A percentile compares a stretch with the other conserved stretches of the same genome.
Conservation (phyloP, 306 rosid genomes). For the Fragaria iinumae region DNA sequence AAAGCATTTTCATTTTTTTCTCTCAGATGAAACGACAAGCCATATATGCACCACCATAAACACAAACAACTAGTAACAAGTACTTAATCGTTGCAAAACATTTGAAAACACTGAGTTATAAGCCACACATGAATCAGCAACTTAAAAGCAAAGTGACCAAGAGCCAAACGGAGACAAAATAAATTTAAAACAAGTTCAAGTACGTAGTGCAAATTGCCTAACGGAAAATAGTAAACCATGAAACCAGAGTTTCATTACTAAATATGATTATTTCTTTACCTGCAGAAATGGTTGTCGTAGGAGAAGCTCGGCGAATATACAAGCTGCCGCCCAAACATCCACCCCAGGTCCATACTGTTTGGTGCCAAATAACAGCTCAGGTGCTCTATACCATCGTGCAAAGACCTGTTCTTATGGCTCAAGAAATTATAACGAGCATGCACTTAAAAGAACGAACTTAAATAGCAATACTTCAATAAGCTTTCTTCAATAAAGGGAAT, state of each 20-base stretch:
- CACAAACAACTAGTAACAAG: not conserved
- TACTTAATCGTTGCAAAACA: not conserved
- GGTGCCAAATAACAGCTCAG: constrained; percentile 89
- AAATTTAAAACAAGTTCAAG: not conserved
- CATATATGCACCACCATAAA: not conserved
- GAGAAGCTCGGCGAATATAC: constrained; percentile 90
- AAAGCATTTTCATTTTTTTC: not conserved
- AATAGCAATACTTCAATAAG: not conserved
- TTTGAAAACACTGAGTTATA: not conserved
- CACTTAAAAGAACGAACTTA: not conserved
- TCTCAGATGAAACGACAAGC: not conserved
- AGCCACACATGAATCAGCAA: not conserved
- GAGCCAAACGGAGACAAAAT: not conserved
- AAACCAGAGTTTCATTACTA: not conserved
- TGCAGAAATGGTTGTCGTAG: constrained; percentile 92
- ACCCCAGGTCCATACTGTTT: constrained; percentile 94
- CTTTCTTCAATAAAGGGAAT: not conserved
- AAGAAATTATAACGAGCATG: constrained; percentile 16
- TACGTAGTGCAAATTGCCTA: not conserved
- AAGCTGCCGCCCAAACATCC: constrained; percentile 99
- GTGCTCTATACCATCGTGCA: constrained; percentile 99
- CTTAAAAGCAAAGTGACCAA: not conserved
- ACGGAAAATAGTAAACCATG: not conserved
- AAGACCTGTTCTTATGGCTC: constrained; percentile 56
- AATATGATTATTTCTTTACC: constrained; percentile 36